These are phyloP conservation scores for Lepidium campestre DNA, from an alignment of 441 rosid species.

Conservation along the genomic window DNA sequence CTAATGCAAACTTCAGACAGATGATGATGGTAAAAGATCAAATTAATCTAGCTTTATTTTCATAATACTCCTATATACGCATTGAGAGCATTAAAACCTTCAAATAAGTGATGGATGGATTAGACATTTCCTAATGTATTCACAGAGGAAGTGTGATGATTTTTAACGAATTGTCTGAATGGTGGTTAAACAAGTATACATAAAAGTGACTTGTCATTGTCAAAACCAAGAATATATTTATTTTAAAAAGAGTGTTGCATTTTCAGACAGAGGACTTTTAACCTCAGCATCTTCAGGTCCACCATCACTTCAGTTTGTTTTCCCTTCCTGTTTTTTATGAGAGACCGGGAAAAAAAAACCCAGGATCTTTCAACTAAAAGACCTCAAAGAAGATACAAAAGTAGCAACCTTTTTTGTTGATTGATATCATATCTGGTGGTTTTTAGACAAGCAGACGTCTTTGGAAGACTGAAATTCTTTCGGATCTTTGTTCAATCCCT, in stretches of 20 bases:
- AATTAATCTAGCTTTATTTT: too few species aligned
- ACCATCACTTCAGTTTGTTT: conserved; percentile 22
- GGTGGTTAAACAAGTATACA: too few species aligned
- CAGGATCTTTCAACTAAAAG: conserved; percentile 6
- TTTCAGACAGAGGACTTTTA: conserved; percentile 1
- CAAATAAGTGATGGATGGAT: neutral
- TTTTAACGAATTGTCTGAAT: too few species aligned
- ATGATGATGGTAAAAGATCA: too few species aligned
- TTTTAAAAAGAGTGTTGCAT: neutral
- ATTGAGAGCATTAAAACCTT: neutral
- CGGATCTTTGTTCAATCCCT: conserved; percentile 7
- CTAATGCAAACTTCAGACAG: too few species aligned
- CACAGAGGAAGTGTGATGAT: neutral
- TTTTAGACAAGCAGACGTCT: conserved; percentile 6
- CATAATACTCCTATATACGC: neutral
- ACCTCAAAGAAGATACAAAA: conserved; percentile 4
- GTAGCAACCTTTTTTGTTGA: neutral
- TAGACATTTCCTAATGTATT: neutral
- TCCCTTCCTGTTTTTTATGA: neutral
- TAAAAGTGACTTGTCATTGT: conserved; percentile 1
- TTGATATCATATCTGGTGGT: neutral
- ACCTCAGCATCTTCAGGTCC: conserved; percentile 9
- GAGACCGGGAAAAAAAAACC: neutral
- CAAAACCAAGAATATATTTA: conserved; percentile 16
- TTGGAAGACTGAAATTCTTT: neutral